A percentile compares a stretch with the other conserved stretches of the same genome.
Conservation (phyloP, 495 filamentous ascomycete genomes). For the Penicillium daleae region DNA sequence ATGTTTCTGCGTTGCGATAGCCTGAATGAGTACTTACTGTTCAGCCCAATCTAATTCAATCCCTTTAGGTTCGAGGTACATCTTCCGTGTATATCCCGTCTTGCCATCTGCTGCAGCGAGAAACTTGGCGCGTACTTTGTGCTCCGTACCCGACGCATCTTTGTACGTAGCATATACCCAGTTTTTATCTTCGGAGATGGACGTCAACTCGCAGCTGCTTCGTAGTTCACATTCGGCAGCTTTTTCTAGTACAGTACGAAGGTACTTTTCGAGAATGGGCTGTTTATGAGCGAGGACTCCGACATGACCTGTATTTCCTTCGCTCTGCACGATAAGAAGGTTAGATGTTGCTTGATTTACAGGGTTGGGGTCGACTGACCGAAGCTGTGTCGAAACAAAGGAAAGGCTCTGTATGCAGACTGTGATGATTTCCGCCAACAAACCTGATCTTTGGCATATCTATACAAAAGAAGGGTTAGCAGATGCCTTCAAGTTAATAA, state of each 20-base stretch:
- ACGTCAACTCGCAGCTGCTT: constrained; percentile 36
- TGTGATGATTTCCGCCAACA: constrained; percentile 25
- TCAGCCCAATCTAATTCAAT: constrained; percentile 44
- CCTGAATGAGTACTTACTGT: constrained; percentile 22
- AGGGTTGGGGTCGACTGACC: background rate
- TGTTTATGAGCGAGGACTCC: constrained; percentile 20
- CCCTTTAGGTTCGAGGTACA: constrained; percentile 50
- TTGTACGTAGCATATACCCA: constrained; percentile 41
- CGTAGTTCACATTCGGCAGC: constrained; percentile 37
- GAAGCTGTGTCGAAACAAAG: constrained; percentile 14
- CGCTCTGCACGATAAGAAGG: background rate
- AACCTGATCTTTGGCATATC: constrained; percentile 36
- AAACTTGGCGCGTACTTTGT: constrained; percentile 38
- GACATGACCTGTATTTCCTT: constrained; percentile 21
- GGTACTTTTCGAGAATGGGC: constrained; percentile 34
- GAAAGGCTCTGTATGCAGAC: constrained; percentile 9
- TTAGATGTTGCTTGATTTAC: constrained; percentile 10
- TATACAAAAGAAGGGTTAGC: background rate
- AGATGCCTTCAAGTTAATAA: background rate
- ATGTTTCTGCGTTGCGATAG: background rate
- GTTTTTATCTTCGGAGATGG: constrained; percentile 34
- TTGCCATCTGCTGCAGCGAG: constrained; percentile 57
- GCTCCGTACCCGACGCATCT: constrained; percentile 29
- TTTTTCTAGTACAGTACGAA: constrained; percentile 28
- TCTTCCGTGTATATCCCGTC: constrained; percentile 51